phyloP scores from a whole-genome alignment of 192 early-diverging fungal genomes.

The Chytriomyces confervae region DNA sequence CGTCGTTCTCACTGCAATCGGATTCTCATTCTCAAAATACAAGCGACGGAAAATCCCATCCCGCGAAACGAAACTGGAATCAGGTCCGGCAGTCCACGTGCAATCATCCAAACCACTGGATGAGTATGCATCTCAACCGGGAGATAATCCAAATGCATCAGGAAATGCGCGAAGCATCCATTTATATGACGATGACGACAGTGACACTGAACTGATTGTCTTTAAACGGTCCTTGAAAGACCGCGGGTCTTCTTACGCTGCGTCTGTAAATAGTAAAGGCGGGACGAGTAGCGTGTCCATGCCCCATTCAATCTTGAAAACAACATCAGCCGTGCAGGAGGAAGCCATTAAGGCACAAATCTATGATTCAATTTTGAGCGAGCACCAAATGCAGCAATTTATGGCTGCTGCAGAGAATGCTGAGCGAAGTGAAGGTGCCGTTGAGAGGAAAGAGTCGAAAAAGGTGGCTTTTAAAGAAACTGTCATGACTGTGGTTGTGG shows the following conservation, averaged over 20 bases:
- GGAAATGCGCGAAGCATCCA: too few species aligned
- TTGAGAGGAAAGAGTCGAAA: not conserved
- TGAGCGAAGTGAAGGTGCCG: not conserved
- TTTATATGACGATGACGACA: not conserved
- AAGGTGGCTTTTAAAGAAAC: constrained; percentile 27
- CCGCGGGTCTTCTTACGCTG: not conserved
- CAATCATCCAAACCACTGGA: too few species aligned
- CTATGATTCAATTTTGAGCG: constrained; percentile 3
- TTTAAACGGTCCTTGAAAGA: not conserved
- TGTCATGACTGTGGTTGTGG: constrained; percentile 17
- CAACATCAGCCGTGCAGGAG: not conserved
- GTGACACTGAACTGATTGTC: constrained; percentile 1
- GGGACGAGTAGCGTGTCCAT: not conserved
- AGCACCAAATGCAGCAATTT: not conserved
- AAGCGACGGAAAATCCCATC: too few species aligned
- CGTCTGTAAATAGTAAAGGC: not conserved
- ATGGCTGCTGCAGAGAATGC: not conserved
- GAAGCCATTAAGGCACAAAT: constrained; percentile 5
- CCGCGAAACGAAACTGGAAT: too few species aligned
- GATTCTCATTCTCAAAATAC: too few species aligned
- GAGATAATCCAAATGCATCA: too few species aligned
- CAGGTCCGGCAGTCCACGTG: too few species aligned
- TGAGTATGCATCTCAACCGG: too few species aligned
- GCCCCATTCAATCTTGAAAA: not conserved
- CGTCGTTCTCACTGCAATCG: too few species aligned